Conservation (phyloP, 768 basidiomycete genomes). For the Leucocoprinus leucothites region DNA sequence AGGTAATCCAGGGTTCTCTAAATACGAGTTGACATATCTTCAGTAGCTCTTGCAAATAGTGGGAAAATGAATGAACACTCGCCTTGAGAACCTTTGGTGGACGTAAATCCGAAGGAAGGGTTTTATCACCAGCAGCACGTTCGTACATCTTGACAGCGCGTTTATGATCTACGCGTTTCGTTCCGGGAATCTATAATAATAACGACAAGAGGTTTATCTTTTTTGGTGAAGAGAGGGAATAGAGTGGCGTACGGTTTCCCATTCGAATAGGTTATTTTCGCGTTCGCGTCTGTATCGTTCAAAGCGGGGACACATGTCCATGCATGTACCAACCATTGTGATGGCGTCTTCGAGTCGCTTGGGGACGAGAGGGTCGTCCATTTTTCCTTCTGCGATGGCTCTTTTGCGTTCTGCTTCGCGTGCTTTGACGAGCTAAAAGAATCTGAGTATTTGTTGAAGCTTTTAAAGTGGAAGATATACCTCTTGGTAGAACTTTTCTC, state of each 20-base stretch:
- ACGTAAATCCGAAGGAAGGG: slow-evolving; percentile 86
- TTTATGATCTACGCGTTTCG: slow-evolving; percentile 80
- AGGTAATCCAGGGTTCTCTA: slow-evolving; percentile 91
- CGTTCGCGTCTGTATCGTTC: slow-evolving; percentile 89
- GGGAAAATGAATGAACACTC: slow-evolving; percentile 10
- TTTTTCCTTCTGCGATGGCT: slow-evolving; percentile 80
- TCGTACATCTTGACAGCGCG: slow-evolving; percentile 95
- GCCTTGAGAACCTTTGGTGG: slow-evolving; percentile 84
- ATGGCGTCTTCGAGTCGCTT: slow-evolving; percentile 87
- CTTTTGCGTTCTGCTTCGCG: slow-evolving; percentile 69
- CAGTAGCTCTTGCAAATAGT: neutral
- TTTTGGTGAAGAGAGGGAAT: slow-evolving; percentile 18
- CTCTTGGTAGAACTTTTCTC: slow-evolving; percentile 70
- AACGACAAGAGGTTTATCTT: too few relatives aligned
- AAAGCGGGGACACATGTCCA: slow-evolving; percentile 93
- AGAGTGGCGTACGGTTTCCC: slow-evolving; percentile 73
- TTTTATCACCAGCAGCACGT: slow-evolving; percentile 91
- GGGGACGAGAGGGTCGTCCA: slow-evolving; percentile 81
- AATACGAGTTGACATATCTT: neutral
- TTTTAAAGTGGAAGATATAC: slow-evolving; percentile 33
- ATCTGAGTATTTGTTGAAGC: slow-evolving; percentile 17
- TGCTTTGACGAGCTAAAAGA: slow-evolving; percentile 60
- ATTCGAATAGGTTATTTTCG: slow-evolving; percentile 82
- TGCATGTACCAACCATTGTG: slow-evolving; percentile 88
- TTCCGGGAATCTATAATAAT: slow-evolving; percentile 62